Base-by-base conservation (phyloP, 805 yeast genomes). In the Candida railenensis region DNA sequence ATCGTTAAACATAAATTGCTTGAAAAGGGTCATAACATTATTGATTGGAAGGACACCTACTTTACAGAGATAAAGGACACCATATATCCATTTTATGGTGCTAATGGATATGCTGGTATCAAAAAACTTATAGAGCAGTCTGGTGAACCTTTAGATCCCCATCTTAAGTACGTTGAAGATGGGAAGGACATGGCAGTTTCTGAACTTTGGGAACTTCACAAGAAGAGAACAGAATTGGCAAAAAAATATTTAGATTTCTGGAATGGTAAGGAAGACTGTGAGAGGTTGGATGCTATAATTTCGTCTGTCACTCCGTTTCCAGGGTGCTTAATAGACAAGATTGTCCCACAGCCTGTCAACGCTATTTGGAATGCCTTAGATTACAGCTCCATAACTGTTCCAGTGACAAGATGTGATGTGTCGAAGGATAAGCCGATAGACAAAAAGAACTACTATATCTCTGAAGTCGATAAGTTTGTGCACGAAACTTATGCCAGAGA, bases 261-360 rank as follows among this genome's bases (percentile, higher is more conserved):
- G 16, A 61, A 20, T 40, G 55, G 48, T 45, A 63, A 74, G 3
- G 56, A 60, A 9, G 50, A 73, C 42, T 60, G 62, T 68, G 74
- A 71, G 53, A 61, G 59, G 22, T 72, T 65, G 53, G 48, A 67
- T 50, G 77, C 58, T 65, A 32, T 11, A 34, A 61, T 57, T 2
- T 65, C 75, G 3, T 59, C 66, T 1, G 16, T 37, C 9, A 43
- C 40, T 34, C 72, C 77, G 15, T 51, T 56, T 5, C 52, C 62
- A 25, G 76, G 74, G 2, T 54, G 56, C 34, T 70, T 72, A 20
- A 67, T 78, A 33, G 82, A 78, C 54, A 77, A 67, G 4, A 64
- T 78, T 18, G 42, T 66, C 49, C 73, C 73, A n/a, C 82, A 83
- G 34, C 47, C 51, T n/a, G 34, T 45, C 62, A 82, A 87, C 3